phyloP scores from a whole-genome alignment of 306 rosid species.

The Citrullus amarus region DNA sequence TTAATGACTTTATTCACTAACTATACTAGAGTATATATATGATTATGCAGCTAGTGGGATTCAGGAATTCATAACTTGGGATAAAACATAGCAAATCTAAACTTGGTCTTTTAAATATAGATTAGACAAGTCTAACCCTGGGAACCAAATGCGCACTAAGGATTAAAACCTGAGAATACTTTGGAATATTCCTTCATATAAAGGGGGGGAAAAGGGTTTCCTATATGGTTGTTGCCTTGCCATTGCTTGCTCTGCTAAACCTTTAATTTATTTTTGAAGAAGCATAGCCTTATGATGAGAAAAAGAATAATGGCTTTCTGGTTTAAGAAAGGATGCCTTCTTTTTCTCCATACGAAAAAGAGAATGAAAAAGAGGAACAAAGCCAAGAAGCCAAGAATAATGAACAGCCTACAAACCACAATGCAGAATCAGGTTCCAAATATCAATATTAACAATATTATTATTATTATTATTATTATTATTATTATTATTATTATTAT shows the following conservation, averaged over 20 bases:
- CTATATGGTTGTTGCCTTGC: neutral
- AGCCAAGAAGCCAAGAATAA: conserved; percentile 1
- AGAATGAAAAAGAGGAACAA: neutral
- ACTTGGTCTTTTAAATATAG: neutral
- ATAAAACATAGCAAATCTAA: neutral
- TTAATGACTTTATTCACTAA: neutral
- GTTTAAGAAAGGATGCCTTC: conserved; percentile 1
- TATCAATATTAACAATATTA: neutral
- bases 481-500: neutral
- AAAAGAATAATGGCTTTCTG: conserved; percentile 3
- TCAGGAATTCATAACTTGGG: too few species aligned
- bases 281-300: neutral
- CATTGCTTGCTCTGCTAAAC: neutral
- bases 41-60: neutral
- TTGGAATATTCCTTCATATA: neutral
- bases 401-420: neutral
- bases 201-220: neutral
- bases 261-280: neutral
- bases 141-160: neutral
- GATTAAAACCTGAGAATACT: neutral
- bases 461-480: neutral
- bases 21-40: too few species aligned
- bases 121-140: neutral
- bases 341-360: neutral
- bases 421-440: conserved; percentile 7